phyloP scores from a whole-genome alignment of 2,329 filamentous ascomycete species.

The Fusarium pininemorale region DNA sequence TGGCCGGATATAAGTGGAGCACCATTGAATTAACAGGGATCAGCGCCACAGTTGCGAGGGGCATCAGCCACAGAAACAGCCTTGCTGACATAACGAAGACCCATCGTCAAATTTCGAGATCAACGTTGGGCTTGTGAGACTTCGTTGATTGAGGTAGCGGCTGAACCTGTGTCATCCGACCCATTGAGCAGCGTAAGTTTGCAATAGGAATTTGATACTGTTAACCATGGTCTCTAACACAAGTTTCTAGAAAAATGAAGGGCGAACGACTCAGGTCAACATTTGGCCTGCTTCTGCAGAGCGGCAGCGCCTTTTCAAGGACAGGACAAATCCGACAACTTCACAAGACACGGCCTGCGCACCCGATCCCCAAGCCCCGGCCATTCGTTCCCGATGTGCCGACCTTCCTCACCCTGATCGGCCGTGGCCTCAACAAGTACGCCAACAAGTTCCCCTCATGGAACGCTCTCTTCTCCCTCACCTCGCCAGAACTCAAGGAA shows the following conservation, averaged over 20 bases:
- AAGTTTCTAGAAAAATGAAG: conserved; percentile 44
- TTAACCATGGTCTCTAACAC: background rate
- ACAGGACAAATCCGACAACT: conserved; percentile 54
- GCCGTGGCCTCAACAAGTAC: conserved; percentile 84
- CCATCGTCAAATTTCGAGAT: conserved; percentile 45
- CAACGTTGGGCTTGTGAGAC: conserved; percentile 29
- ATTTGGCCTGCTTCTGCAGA: conserved; percentile 45
- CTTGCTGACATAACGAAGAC: conserved; percentile 47
- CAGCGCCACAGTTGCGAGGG: conserved; percentile 19
- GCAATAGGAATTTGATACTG: background rate
- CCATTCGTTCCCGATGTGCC: conserved; percentile 85
- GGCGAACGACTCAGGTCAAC: conserved; percentile 45
- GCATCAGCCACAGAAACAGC: conserved; percentile 25
- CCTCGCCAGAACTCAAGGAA: conserved; percentile 79
- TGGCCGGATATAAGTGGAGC: conserved; percentile 22
- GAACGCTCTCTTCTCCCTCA: conserved; percentile 87
- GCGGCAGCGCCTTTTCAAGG: conserved; percentile 44
- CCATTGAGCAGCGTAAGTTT: conserved; percentile 35
- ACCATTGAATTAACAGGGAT: conserved; percentile 19
- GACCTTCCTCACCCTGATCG: conserved; percentile 91
- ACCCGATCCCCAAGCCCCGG: conserved; percentile 72
- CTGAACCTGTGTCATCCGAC: conserved; percentile 31
- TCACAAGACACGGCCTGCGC: conserved; percentile 52
- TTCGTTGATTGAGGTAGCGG: conserved; percentile 32
- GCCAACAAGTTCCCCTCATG: conserved; percentile 88